These are phyloP conservation scores for Dryas octopetala DNA, from an alignment of 306 rosid species.

Conservation along the genomic window DNA sequence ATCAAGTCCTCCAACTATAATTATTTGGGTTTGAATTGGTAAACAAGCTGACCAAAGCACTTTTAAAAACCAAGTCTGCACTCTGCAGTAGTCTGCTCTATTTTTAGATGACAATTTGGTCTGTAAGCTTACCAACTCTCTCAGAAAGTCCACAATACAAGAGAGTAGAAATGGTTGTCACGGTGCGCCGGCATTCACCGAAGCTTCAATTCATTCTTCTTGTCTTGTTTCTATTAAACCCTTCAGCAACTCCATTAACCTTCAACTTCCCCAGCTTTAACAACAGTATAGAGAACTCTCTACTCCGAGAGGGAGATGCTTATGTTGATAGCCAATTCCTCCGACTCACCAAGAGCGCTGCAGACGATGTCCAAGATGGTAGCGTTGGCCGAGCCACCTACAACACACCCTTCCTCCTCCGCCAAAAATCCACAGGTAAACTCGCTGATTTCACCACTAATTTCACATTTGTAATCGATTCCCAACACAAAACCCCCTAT, in stretches of 20 bases:
- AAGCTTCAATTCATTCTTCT: background rate
- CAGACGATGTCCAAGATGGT: rapidly evolving
- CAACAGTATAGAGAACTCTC: too few species aligned
- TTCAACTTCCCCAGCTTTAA: constrained; percentile 13
- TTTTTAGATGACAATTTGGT: background rate
- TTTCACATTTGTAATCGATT: constrained; percentile 29
- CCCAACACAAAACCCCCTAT: rapidly evolving
- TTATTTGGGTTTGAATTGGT: background rate
- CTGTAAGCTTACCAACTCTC: background rate
- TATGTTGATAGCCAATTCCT: background rate
- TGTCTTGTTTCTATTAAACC: background rate
- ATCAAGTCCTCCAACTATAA: too few species aligned
- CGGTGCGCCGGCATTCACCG: too few species aligned
- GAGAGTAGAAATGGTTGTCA: constrained; percentile 1
- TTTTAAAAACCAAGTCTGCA: background rate
- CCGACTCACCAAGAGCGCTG: background rate
- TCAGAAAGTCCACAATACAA: too few species aligned
- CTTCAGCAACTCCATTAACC: background rate
- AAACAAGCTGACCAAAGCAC: background rate
- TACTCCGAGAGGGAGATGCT: background rate
- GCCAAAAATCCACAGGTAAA: constrained; percentile 24
- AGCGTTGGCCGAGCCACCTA: constrained; percentile 8
- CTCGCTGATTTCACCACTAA: constrained; percentile 41
- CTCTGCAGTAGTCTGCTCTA: constrained; percentile 19
- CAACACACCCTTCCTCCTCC: constrained; percentile 9